These are phyloP conservation scores for Diaporthe ampelina DNA, from an alignment of 2,329 filamentous ascomycete species.

Conservation along the genomic window DNA sequence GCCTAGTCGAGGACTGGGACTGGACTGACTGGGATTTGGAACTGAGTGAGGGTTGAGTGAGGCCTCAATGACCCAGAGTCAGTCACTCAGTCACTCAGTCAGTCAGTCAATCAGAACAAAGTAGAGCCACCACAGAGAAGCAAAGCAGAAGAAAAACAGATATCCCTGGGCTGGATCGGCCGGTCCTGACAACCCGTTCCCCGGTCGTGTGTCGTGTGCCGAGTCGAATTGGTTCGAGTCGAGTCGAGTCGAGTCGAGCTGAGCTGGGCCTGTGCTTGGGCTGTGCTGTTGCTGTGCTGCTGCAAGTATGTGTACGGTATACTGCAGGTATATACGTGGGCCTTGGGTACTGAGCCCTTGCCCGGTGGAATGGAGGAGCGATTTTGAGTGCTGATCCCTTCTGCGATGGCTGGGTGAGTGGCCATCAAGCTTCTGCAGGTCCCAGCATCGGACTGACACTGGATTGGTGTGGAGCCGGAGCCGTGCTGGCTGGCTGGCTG, in stretches of 20 bases:
- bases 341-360: background rate
- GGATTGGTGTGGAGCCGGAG: conserved; percentile 5
- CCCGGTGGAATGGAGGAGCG: conserved; percentile 16
- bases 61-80: conserved; percentile 15
- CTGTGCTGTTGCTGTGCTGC: background rate
- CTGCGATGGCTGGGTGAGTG: conserved; percentile 8
- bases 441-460: conserved; percentile 18
- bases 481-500: background rate
- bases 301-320: background rate
- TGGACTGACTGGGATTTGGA: no score
- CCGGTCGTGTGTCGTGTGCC: conserved; percentile 15
- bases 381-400: conserved; percentile 28
- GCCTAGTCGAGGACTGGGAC: background rate
- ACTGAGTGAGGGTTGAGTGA: conserved; percentile 4
- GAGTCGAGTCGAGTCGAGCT: background rate
- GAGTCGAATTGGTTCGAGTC: background rate
- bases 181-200: conserved; percentile 25
- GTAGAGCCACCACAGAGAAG: background rate
- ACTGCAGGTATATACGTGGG: background rate
- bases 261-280: background rate
- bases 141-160: background rate
- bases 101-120: no score
- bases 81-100: background rate
- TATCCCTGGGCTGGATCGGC: conserved; percentile 20
- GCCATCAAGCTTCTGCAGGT: conserved; percentile 34